A percentile compares a stretch with the other conserved stretches of the same genome.
These are phyloP conservation scores for Medicago truncatula DNA, from an alignment of 306 rosid species.

Conservation along the genomic window MtrunA17r5.0-ANR NC_053043.1:47039501-47040000, in stretches of 20 bases:
- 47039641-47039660: not conserved
- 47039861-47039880: constrained; percentile 81
- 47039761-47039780: no score
- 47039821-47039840: not conserved
- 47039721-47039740: no score
- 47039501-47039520: constrained; percentile 97
- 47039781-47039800: not conserved
- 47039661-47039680: constrained; percentile 1
- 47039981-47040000: constrained; percentile 82
- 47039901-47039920: constrained; percentile 81
- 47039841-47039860: not conserved
- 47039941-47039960: constrained; percentile 87
- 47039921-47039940: constrained; percentile 78
- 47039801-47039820: not conserved
- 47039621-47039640: constrained; percentile 11
- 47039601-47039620: constrained; percentile 1
- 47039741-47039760: no score
- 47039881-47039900: constrained; percentile 78
- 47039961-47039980: constrained; percentile 96
- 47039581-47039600: constrained; percentile 75
- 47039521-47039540: constrained; percentile 90
- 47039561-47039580: constrained; percentile 78
- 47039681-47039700: not conserved
- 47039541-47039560: constrained; percentile 59
- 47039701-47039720: no score